Percentiles rank a stretch among this genome's conserved stretches.
These are phyloP conservation scores for Penicillium sp. DNA, from an alignment of 2,329 filamentous ascomycete genomes.

Conservation along the genomic window DNA sequence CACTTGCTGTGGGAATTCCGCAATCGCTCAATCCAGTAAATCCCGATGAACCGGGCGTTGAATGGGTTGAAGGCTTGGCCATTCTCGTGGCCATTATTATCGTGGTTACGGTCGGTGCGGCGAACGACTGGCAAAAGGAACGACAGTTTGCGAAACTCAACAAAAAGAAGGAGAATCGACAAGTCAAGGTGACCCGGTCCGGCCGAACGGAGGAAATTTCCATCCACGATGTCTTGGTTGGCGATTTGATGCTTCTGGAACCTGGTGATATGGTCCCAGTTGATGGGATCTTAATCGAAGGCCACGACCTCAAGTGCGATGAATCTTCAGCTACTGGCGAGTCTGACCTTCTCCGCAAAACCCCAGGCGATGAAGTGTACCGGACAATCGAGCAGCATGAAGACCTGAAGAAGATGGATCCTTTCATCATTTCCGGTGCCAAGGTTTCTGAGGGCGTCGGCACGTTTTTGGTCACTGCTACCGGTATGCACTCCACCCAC, in stretches of 20 bases:
- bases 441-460: constrained; percentile 75
- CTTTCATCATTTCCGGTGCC: constrained; percentile 76
- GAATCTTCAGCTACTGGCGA: constrained; percentile 76
- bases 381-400: constrained; percentile 61
- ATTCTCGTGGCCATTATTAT: constrained; percentile 74
- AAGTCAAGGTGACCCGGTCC: constrained; percentile 73
- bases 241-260: constrained; percentile 70
- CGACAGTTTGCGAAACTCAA: constrained; percentile 77
- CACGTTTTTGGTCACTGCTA: constrained; percentile 71
- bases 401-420: constrained; percentile 65
- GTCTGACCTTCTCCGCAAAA: constrained; percentile 70
- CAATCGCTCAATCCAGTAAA: constrained; percentile 60
- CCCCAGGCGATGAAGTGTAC: constrained; percentile 61
- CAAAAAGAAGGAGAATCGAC: constrained; percentile 72
- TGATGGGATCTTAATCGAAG: constrained; percentile 67
- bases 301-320: constrained; percentile 66
- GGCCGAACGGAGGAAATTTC: constrained; percentile 68
- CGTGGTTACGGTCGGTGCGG: constrained; percentile 72
- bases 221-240: constrained; percentile 68
- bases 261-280: constrained; percentile 71
- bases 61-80: constrained; percentile 80
- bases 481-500: constrained; percentile 70
- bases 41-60: constrained; percentile 57
- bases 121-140: constrained; percentile 81
- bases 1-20: constrained; percentile 71